Conservation (phyloP, 2,329 filamentous ascomycete genomes). For the Trichoderma oligosporum region DNA sequence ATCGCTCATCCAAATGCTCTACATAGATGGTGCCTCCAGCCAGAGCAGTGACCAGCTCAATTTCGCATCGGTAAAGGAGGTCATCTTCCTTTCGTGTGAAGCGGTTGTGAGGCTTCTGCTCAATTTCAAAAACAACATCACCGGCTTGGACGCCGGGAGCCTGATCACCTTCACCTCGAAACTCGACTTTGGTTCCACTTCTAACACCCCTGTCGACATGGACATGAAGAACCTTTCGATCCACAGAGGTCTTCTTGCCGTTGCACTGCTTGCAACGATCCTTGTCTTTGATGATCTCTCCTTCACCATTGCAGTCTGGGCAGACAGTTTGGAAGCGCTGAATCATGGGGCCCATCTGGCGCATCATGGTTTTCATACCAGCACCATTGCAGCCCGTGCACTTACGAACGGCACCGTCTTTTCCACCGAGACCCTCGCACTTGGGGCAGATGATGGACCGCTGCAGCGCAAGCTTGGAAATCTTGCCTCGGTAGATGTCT, state of each 20-base stretch:
- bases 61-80: slow-evolving; percentile 89
- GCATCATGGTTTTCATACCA: slow-evolving; percentile 99
- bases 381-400: slow-evolving; percentile 87
- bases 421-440: slow-evolving; percentile 90
- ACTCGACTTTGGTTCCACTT: slow-evolving; percentile 94
- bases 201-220: slow-evolving; percentile 94
- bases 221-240: slow-evolving; percentile 96
- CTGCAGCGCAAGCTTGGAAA: slow-evolving; percentile 94
- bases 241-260: slow-evolving; percentile 96
- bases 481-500: slow-evolving; percentile 96
- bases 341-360: slow-evolving; percentile 99
- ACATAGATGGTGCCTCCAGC: slow-evolving; percentile 87
- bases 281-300: slow-evolving; percentile 93
- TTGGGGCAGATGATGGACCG: slow-evolving; percentile 95
- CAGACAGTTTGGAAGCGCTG: slow-evolving; percentile 99
- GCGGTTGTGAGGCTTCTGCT: slow-evolving; percentile 94
- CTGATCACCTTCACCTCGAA: slow-evolving; percentile 94
- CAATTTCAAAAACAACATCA: slow-evolving; percentile 97
- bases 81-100: slow-evolving; percentile 97
- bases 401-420: slow-evolving; percentile 94
- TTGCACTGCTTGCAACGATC: slow-evolving; percentile 95
- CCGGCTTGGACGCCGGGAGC: slow-evolving; percentile 88
- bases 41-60: slow-evolving; percentile 91
- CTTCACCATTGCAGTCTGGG: slow-evolving; percentile 96
- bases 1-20: slow-evolving; percentile 95